Evolutionary conservation across 805 yeast genomes (phyloP).

Genomic region (Saturnispora silvae): DNA sequence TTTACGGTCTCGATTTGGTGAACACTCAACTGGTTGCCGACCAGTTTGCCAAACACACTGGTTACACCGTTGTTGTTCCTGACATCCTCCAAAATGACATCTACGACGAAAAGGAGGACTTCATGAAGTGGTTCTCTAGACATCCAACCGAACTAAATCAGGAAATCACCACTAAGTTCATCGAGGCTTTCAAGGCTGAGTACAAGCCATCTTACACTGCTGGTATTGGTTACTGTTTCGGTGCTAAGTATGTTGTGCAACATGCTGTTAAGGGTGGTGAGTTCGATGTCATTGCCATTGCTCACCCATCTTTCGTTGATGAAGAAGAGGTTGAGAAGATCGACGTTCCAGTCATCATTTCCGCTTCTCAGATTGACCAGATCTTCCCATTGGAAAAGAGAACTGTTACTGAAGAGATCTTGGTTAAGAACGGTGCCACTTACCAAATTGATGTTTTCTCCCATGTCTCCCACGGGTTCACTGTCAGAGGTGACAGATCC

Average conservation of each 20-base stretch:
- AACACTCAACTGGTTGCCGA: slow-evolving; percentile 60
- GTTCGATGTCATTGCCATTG: slow-evolving; percentile 54
- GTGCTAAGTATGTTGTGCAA: slow-evolving; percentile 60
- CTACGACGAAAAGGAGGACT: slow-evolving; percentile 12
- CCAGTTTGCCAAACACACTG: slow-evolving; percentile 41
- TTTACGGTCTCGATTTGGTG: slow-evolving; percentile 49
- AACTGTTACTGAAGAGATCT: slow-evolving; percentile 44
- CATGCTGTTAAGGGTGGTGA: slow-evolving; percentile 31
- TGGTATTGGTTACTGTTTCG: slow-evolving; percentile 74
- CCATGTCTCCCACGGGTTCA: slow-evolving; percentile 66
- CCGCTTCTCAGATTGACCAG: slow-evolving; percentile 65
- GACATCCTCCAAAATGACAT: slow-evolving; percentile 57
- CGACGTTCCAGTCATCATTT: slow-evolving; percentile 51
- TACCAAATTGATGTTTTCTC: slow-evolving; percentile 55
- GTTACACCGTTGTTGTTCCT: slow-evolving; percentile 64
- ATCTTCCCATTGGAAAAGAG: slow-evolving; percentile 58
- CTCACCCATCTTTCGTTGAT: slow-evolving; percentile 73
- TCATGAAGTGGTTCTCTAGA: slow-evolving; percentile 34
- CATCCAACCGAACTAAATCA: slow-evolving; percentile 32
- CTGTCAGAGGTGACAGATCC: slow-evolving; percentile 63
- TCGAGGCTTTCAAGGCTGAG: slow-evolving; percentile 34
- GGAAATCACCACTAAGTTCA: slow-evolving; percentile 39
- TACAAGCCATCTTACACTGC: slow-evolving; percentile 37
- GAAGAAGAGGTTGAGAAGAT: slow-evolving; percentile 55
- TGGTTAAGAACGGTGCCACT: slow-evolving; percentile 35